A percentile compares a stretch with the other conserved stretches of the same genome.
phyloP scores from a whole-genome alignment of 208 protist species.

The Trypanosoma mega region DNA sequence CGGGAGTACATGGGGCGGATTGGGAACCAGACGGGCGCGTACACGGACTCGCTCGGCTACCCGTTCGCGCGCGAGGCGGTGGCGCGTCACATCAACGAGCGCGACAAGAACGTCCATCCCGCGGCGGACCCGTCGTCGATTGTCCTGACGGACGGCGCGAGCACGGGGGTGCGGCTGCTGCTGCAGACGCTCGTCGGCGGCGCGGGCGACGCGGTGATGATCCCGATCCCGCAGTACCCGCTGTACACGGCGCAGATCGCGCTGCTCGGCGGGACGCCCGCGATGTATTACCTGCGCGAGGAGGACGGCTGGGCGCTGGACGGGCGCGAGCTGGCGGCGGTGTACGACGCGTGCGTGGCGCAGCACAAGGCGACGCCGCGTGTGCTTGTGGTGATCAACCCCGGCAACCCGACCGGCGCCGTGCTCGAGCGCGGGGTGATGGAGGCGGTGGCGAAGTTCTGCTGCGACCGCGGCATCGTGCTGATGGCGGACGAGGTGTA shows the following conservation, averaged over 20 bases:
- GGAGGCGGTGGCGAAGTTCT: constrained; percentile 75
- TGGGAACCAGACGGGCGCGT: constrained; percentile 90
- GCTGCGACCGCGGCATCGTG: constrained; percentile 74
- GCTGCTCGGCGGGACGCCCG: constrained; percentile 87
- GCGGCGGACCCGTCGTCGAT: constrained; percentile 42
- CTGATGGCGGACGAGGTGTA: constrained; percentile 99
- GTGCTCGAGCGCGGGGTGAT: constrained; percentile 81
- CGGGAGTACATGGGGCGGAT: constrained; percentile 62
- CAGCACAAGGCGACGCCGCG: constrained; percentile 81
- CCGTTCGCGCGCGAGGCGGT: constrained; percentile 87
- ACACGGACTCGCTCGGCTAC: constrained; percentile 95
- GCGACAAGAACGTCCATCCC: constrained; percentile 83
- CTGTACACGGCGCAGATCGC: constrained; percentile 98
- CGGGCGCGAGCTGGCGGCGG: constrained; percentile 56
- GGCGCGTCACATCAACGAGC: constrained; percentile 92
- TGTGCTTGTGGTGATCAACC: constrained; percentile 98
- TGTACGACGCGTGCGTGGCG: constrained; percentile 52
- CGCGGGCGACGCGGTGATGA: constrained; percentile 84
- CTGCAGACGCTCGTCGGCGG: constrained; percentile 84
- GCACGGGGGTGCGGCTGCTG: constrained; percentile 83
- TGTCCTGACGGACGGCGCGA: constrained; percentile 98
- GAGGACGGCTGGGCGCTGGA: constrained; percentile 86
- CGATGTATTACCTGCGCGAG: constrained; percentile 96
- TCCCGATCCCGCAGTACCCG: constrained; percentile 99
- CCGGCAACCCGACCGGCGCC: constrained; percentile 98